A percentile compares a stretch with the other conserved stretches of the same genome.
phyloP scores from a whole-genome alignment of 352 stramenopile genomes.

The Phytophthora ohioensis region DNA sequence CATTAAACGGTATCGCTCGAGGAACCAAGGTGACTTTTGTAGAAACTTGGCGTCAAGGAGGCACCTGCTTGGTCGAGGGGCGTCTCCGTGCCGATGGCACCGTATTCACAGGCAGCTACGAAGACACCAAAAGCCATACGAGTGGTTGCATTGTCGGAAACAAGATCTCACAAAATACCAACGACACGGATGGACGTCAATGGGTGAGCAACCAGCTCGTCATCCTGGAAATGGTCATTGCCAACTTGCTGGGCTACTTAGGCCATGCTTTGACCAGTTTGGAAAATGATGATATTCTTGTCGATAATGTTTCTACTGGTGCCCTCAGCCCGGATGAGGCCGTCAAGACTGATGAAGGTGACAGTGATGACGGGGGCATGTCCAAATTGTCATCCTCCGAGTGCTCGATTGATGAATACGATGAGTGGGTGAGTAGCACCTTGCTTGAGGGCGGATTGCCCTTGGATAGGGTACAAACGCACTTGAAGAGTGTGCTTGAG shows the following conservation, averaged over 20 bases:
- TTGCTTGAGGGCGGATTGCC: conserved; percentile 83
- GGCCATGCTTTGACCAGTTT: conserved; percentile 72
- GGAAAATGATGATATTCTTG: conserved; percentile 65
- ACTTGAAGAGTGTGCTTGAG: conserved; percentile 70
- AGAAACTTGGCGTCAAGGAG: conserved; percentile 88
- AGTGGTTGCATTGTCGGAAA: conserved; percentile 84
- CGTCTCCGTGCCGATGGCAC: conserved; percentile 75
- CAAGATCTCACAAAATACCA: conserved; percentile 53
- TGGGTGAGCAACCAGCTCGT: conserved; percentile 64
- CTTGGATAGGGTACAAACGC: conserved; percentile 56
- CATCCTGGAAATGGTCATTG: conserved; percentile 80
- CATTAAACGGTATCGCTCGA: conserved; percentile 72
- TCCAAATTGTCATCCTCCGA: conserved; percentile 63
- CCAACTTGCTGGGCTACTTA: conserved; percentile 82
- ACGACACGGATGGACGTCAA: conserved; percentile 24
- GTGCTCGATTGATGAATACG: conserved; percentile 80
- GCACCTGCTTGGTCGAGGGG: conserved; percentile 88
- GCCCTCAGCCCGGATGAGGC: conserved; percentile 41
- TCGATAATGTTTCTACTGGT: conserved; percentile 42
- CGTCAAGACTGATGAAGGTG: conserved; percentile 43
- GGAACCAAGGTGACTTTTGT: conserved; percentile 88
- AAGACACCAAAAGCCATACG: conserved; percentile 90
- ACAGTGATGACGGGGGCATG: conserved; percentile 43
- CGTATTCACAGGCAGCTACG: conserved; percentile 82
- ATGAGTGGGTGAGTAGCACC: conserved; percentile 80